These are phyloP conservation scores for Vaccinium myrtillus DNA, from an alignment of 148 eudicot species.

Conservation along the genomic window DNA sequence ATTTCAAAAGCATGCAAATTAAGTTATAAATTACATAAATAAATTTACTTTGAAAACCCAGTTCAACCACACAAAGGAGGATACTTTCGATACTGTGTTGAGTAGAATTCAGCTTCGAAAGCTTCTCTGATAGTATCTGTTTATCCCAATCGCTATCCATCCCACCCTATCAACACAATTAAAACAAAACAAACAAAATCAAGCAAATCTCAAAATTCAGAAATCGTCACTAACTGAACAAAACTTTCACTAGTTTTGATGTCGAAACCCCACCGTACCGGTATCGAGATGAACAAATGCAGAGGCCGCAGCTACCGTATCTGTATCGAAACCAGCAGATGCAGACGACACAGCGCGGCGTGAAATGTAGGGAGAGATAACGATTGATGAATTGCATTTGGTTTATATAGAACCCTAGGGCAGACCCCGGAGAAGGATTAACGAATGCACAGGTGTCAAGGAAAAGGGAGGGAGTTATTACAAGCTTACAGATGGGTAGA, in stretches of 20 bases:
- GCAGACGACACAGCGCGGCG: background rate
- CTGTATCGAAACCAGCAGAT: background rate
- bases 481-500: background rate
- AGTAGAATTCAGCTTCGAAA: background rate
- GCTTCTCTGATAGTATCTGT: background rate
- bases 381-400: background rate
- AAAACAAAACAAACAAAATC: background rate
- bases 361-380: background rate
- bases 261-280: background rate
- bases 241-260: background rate
- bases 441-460: conserved; percentile 8
- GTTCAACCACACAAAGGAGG: background rate
- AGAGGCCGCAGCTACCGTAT: too few species aligned
- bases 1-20: background rate
- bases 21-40: background rate
- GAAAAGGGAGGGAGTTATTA: background rate
- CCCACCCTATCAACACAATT: background rate
- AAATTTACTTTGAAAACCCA: background rate
- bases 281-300: too few species aligned
- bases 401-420: background rate
- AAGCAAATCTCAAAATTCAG: background rate
- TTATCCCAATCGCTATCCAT: background rate
- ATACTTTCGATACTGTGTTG: background rate
- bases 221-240: background rate
- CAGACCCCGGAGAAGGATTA: background rate